Evolutionary conservation across 2,329 filamentous ascomycete genomes (phyloP).

Genomic region (Sclerotinia nivalis): DNA sequence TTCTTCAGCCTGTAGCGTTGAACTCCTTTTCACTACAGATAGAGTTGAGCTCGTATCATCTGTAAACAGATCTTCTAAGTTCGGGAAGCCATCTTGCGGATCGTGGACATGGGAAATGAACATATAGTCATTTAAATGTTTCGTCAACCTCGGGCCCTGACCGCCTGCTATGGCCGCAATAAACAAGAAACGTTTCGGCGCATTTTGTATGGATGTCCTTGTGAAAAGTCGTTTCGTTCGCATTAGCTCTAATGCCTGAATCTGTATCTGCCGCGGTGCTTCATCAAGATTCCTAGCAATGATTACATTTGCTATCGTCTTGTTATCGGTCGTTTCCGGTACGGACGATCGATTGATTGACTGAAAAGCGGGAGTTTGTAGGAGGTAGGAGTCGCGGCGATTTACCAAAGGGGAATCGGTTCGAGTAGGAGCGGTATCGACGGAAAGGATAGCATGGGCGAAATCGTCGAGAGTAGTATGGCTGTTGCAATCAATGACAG

Average conservation of each 20-base stretch:
- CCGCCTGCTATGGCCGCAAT: constrained; percentile 66
- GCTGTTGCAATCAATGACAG: constrained; percentile 70
- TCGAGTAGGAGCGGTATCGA: constrained; percentile 33
- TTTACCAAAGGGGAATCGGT: constrained; percentile 35
- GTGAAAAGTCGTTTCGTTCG: constrained; percentile 77
- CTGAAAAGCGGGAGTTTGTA: constrained; percentile 35
- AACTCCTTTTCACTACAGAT: constrained; percentile 40
- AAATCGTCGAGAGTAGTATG: constrained; percentile 81
- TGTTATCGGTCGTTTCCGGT: constrained; percentile 47
- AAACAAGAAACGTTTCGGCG: constrained; percentile 78
- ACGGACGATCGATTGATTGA: constrained; percentile 39
- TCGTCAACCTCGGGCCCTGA: constrained; percentile 52
- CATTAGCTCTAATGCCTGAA: constrained; percentile 77
- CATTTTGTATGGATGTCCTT: constrained; percentile 69
- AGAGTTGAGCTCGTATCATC: constrained; percentile 39
- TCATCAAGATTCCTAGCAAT: constrained; percentile 78
- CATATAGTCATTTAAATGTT: constrained; percentile 76
- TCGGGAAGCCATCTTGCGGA: constrained; percentile 68
- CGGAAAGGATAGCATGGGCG: constrained; percentile 58
- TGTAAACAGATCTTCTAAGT: constrained; percentile 63
- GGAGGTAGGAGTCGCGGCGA: constrained; percentile 41
- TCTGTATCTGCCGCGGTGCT: constrained; percentile 74
- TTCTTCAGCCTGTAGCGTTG: constrained; percentile 26
- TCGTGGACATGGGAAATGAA: constrained; percentile 87
- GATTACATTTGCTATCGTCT: constrained; percentile 75